Evolutionary conservation across 345 rosid genomes (phyloP).

Genomic region (Bruguiera gymnorhiza): DNA sequence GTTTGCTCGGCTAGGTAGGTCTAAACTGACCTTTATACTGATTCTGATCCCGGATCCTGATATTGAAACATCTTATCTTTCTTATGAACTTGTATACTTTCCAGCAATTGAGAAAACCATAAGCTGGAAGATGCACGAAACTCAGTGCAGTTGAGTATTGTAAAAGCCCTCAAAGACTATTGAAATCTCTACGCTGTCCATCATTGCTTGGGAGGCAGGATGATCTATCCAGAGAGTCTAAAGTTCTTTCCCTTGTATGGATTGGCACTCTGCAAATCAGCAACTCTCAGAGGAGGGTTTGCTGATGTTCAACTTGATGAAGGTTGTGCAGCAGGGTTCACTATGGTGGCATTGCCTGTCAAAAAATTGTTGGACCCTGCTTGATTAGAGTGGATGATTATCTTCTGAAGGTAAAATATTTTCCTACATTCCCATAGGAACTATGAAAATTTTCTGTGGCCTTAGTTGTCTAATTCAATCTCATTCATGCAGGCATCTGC

Average conservation of each 20-base stretch:
- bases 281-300: constrained; percentile 77
- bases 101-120: constrained; percentile 92
- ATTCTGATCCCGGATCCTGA: constrained; percentile 14
- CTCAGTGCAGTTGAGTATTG: constrained; percentile 68
- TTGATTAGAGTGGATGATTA: constrained; percentile 79
- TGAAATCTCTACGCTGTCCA: constrained; percentile 84
- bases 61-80: constrained; percentile 13
- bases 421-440: constrained; percentile 2
- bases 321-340: constrained; percentile 88
- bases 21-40: constrained; percentile 10
- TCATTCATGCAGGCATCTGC: constrained; percentile 59
- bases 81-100: constrained; percentile 25
- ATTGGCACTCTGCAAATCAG: constrained; percentile 78
- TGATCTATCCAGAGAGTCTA: constrained; percentile 90
- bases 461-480: constrained; percentile 17
- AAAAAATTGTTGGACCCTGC: constrained; percentile 82
- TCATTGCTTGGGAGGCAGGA: constrained; percentile 92
- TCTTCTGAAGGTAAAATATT: constrained; percentile 59
- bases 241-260: constrained; percentile 81
- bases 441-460: constrained; percentile 4
- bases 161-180: constrained; percentile 86
- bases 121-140: constrained; percentile 92
- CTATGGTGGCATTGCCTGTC: constrained; percentile 92
- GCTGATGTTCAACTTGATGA: constrained; percentile 86
- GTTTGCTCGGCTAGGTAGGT: constrained; percentile 78